Base-by-base conservation (phyloP, 345 rosid genomes). In the Salix caprea region DNA sequence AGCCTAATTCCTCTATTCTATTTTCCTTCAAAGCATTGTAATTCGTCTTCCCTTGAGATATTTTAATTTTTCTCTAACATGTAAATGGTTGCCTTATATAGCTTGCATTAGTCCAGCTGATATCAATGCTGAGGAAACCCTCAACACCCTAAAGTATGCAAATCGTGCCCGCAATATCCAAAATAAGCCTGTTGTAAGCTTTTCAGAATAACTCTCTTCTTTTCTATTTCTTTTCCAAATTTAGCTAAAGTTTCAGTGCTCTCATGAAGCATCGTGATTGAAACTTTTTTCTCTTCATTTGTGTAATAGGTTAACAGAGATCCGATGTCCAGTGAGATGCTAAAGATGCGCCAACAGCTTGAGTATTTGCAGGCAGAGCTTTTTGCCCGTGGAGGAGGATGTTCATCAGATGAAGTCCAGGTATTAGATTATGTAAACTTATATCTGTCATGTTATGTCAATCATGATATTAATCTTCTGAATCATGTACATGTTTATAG, bases 21-120 rank as follows among this genome's bases (percentile, higher is more conserved):
- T 67, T 58, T 65, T 76, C 78, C 75, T 65, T 46, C 26, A 15
- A 28, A 62, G 21, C 65, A 23, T 64, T 72, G 13, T 42, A 7
- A 30, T 32, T 76, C 8, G 72, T 32, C 44, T 7, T 40, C 42
- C 32, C 16, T 74, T 21, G 58, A 0, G 23, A 64, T 71, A 46
- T 44, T 32, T 21, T 65, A 61, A 48, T 36, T 18, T 65, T 71
- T 6, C 36, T 32, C 37, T 48, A 15, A 24, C 56, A 26, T 11
- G 4, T 48, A 46, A 75, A 39, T 37, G 54, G 67, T 73, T 65
- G 46, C 56, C 76, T 77, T 67, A 78, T 64, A 88, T 48, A 96
- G 98, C 99, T 75, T 96, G 99, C 89, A 90, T 96, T 79, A 96
- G 99, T 79, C 99, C 98, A 44, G 99, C 99, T 65, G 99, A 96